Evolutionary conservation across 345 rosid genomes (phyloP).

Genomic region (Bruguiera parviflora): DNA sequence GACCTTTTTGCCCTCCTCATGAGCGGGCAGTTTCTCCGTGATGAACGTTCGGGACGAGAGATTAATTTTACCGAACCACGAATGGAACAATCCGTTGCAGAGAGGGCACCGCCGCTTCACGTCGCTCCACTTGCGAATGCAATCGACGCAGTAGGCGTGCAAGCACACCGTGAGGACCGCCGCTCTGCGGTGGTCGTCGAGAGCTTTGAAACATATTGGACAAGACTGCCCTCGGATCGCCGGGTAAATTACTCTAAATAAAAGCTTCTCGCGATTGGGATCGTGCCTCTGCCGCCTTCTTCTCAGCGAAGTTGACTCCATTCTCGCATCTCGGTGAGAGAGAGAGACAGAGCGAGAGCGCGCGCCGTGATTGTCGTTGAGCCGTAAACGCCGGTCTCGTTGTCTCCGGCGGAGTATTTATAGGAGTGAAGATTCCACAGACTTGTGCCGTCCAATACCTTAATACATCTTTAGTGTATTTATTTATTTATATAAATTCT

Average conservation of each 20-base stretch:
- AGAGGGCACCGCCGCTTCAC: constrained; percentile 68
- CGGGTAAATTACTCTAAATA: constrained; percentile 29
- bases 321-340: too few species aligned
- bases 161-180: constrained; percentile 51
- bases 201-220: constrained; percentile 52
- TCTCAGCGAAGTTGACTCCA: neutral
- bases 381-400: too few species aligned
- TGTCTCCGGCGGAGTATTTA: too few species aligned
- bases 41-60: constrained; percentile 31
- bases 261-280: constrained; percentile 31
- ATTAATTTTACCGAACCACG: constrained; percentile 47
- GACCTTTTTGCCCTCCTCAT: constrained; percentile 18
- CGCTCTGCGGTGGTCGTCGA: constrained; percentile 33
- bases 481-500: too few species aligned
- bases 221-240: constrained; percentile 48
- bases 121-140: constrained; percentile 62
- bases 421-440: too few species aligned
- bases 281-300: neutral
- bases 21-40: constrained; percentile 37
- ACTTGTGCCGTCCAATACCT: too few species aligned
- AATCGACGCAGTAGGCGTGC: constrained; percentile 57
- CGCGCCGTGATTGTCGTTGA: too few species aligned
- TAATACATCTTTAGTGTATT: too few species aligned
- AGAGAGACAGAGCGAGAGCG: too few species aligned
- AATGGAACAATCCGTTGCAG: constrained; percentile 57